phyloP scores from a whole-genome alignment of 192 early-diverging fungal species.

The Podila epigama region DNA sequence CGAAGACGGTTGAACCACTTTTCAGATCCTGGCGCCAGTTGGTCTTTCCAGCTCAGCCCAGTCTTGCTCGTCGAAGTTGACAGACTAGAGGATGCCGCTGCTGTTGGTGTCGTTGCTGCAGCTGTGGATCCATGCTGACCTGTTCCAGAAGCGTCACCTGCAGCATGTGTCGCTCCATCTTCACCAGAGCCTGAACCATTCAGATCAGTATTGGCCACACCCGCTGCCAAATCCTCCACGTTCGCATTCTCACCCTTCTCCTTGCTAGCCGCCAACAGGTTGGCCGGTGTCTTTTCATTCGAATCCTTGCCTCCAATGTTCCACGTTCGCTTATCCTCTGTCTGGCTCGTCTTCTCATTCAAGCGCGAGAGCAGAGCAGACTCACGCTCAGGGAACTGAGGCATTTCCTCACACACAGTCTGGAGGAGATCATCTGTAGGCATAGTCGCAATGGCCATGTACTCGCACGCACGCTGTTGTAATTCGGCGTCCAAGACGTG shows the following conservation, averaged over 20 bases:
- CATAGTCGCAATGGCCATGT: constrained; percentile 84
- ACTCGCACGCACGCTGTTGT: constrained; percentile 98
- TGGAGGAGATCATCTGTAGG: constrained; percentile 90
- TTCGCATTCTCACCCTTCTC: constrained; percentile 45
- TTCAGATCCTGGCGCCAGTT: constrained; percentile 59
- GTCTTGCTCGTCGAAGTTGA: constrained; percentile 28
- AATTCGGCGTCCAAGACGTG: constrained; percentile 94
- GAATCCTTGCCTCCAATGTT: constrained; percentile 88
- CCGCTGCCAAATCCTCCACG: constrained; percentile 28
- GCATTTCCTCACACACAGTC: constrained; percentile 98
- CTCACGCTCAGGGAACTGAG: constrained; percentile 94
- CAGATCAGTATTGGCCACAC: constrained; percentile 13
- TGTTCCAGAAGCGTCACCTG: constrained; percentile 31
- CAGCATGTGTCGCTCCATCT: constrained; percentile 41
- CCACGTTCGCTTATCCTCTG: constrained; percentile 97
- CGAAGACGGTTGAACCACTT: constrained; percentile 68
- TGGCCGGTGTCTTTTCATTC: constrained; percentile 67
- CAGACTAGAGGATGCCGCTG: not conserved
- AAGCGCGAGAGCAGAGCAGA: constrained; percentile 86
- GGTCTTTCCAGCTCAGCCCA: constrained; percentile 46
- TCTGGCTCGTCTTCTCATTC: constrained; percentile 87
- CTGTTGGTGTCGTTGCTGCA: not conserved
- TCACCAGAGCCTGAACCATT: constrained; percentile 26
- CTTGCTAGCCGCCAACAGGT: constrained; percentile 35
- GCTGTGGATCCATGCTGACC: too few relatives aligned